Conservation (phyloP, 495 filamentous ascomycete genomes). For the Aspergillus carlsbadensis region DNA sequence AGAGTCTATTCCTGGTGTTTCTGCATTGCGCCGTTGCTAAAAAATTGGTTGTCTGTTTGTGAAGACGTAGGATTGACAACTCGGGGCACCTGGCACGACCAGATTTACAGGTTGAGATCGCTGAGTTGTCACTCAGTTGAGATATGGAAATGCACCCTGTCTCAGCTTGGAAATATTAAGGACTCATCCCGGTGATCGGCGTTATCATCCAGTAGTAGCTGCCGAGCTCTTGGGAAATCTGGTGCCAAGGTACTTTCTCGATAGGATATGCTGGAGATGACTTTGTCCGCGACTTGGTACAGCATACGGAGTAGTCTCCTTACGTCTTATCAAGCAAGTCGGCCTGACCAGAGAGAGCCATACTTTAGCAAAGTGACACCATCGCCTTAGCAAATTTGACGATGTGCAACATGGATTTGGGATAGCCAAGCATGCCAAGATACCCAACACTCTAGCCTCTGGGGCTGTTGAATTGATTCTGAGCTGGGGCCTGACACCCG, state of each 20-base stretch:
- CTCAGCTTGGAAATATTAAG: too few species aligned
- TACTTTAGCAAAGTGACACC: background rate
- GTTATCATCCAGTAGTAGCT: too few species aligned
- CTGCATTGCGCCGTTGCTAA: too few species aligned
- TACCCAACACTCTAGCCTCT: background rate
- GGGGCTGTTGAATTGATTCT: too few species aligned
- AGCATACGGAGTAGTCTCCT: background rate
- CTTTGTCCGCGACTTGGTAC: background rate
- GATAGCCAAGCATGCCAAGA: constrained; percentile 3
- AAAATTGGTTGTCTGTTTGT: background rate
- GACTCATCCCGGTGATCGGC: too few species aligned
- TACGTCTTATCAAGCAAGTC: background rate
- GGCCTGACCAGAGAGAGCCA: background rate
- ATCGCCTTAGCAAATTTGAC: constrained; percentile 17
- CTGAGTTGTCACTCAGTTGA: background rate
- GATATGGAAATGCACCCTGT: too few species aligned
- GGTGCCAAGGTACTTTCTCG: too few species aligned
- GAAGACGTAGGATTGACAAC: background rate
- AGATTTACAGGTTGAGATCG: background rate
- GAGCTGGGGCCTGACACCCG: too few species aligned
- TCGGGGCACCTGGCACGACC: background rate
- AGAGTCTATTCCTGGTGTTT: too few species aligned
- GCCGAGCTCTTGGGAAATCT: too few species aligned
- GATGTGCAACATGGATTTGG: background rate
- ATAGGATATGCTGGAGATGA: too few species aligned